phyloP scores from a whole-genome alignment of 306 rosid genomes.

The Benincasa hispida region DNA sequence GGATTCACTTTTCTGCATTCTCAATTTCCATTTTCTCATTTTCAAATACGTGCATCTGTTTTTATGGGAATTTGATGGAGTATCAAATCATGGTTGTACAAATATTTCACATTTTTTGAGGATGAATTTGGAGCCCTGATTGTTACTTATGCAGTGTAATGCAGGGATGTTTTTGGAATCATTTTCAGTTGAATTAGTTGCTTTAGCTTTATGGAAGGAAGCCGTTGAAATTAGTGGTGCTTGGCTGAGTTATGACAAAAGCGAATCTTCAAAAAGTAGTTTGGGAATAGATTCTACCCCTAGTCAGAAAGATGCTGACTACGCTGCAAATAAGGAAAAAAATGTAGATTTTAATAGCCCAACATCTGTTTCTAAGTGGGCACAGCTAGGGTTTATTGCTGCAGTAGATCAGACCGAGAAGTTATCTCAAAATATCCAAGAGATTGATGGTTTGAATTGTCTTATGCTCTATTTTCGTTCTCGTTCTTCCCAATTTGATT shows the following conservation, averaged over 20 bases:
- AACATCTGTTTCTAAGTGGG: slow-evolving; percentile 58
- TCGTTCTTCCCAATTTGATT: background rate
- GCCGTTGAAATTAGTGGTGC: slow-evolving; percentile 44
- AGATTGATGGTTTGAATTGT: slow-evolving; percentile 50
- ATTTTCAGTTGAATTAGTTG: slow-evolving; percentile 67
- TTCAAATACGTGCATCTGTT: background rate
- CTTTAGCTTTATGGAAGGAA: slow-evolving; percentile 86
- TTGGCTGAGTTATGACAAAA: slow-evolving; percentile 30
- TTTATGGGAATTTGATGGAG: background rate
- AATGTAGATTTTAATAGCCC: slow-evolving; percentile 40
- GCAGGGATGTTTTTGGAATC: slow-evolving; percentile 49
- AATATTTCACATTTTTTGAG: background rate
- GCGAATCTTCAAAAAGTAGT: slow-evolving; percentile 25
- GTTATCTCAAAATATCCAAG: slow-evolving; percentile 36
- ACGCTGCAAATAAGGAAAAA: slow-evolving; percentile 23
- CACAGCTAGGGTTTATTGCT: slow-evolving; percentile 41
- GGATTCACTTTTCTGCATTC: background rate
- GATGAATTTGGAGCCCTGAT: slow-evolving; percentile 7
- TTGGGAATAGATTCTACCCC: slow-evolving; percentile 20
- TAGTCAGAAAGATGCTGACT: slow-evolving; percentile 9
- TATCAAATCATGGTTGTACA: background rate
- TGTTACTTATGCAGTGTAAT: slow-evolving; percentile 41
- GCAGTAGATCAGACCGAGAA: slow-evolving; percentile 67
- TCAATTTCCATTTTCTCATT: background rate
- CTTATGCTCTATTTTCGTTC: background rate